phyloP scores from a whole-genome alignment of 805 yeast genomes.

The Ogataea polymorpha region DNA sequence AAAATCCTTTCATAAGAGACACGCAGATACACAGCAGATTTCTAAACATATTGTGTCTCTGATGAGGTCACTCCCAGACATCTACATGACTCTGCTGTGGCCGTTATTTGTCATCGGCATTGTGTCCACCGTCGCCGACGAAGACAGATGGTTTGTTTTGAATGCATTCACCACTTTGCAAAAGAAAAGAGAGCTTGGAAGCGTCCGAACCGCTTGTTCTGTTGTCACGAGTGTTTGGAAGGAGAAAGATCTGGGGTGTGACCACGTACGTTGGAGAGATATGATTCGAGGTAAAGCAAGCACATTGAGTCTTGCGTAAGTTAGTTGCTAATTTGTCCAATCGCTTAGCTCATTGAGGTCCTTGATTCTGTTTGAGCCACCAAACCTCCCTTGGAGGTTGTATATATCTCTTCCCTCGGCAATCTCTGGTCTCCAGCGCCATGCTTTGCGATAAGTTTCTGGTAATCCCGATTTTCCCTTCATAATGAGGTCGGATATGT shows the following conservation, averaged over 20 bases:
- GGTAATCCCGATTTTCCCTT: slow-evolving; percentile 31
- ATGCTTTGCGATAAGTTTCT: slow-evolving; percentile 24
- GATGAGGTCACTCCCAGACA: slow-evolving; percentile 26
- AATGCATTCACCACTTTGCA: slow-evolving; percentile 35
- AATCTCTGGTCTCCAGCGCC: slow-evolving; percentile 38
- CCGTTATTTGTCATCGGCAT: slow-evolving; percentile 40
- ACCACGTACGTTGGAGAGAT: slow-evolving; percentile 35
- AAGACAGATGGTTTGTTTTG: slow-evolving; percentile 39
- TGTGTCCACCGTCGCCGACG: slow-evolving; percentile 36
- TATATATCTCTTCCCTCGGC: slow-evolving; percentile 32
- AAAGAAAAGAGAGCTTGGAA: slow-evolving; percentile 35
- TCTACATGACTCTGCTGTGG: slow-evolving; percentile 39
- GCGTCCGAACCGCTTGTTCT: slow-evolving; percentile 36
- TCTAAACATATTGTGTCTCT: slow-evolving; percentile 26
- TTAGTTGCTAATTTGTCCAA: neutral
- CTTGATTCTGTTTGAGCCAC: slow-evolving; percentile 19
- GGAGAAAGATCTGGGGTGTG: slow-evolving; percentile 34
- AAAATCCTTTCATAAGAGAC: slow-evolving; percentile 6
- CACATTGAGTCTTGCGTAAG: slow-evolving; percentile 38
- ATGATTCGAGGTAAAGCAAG: slow-evolving; percentile 35
- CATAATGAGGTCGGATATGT: slow-evolving; percentile 27
- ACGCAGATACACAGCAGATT: slow-evolving; percentile 15
- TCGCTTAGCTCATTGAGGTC: slow-evolving; percentile 13
- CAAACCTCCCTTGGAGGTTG: slow-evolving; percentile 21
- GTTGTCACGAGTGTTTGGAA: slow-evolving; percentile 40